Percentiles rank a stretch among this genome's conserved stretches.
Evolutionary conservation across 1,284 basidiomycete species (phyloP).

Genomic region (Pyrrhoderma lamaoense): DNA sequence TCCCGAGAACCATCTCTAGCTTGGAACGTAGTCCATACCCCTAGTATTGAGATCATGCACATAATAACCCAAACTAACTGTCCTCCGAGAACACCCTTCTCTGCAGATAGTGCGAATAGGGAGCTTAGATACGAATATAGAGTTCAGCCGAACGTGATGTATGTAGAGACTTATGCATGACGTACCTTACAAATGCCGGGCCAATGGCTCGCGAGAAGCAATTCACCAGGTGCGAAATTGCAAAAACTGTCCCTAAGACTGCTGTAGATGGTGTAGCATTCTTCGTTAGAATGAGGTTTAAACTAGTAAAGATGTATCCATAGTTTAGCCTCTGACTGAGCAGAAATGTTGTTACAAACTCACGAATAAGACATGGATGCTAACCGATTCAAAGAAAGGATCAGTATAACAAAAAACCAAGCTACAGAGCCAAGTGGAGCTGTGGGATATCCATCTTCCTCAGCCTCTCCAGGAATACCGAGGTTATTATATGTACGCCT

Average conservation of each 20-base stretch:
- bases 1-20: constrained; percentile 4
- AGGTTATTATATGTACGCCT: constrained; percentile 20
- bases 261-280: constrained; percentile 18
- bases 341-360: no score
- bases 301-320: constrained; percentile 8
- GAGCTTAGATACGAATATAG: not conserved
- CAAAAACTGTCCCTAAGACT: constrained; percentile 19
- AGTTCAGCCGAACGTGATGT: not conserved
- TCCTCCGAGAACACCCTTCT: constrained; percentile 8
- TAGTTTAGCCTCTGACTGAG: no score
- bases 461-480: not conserved
- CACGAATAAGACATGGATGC: constrained; percentile 33
- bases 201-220: constrained; percentile 18
- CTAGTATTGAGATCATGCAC: constrained; percentile 7
- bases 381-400: constrained; percentile 26
- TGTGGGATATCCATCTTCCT: constrained; percentile 11
- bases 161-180: not conserved
- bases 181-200: constrained; percentile 19
- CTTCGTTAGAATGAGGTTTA: constrained; percentile 19
- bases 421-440: constrained; percentile 16
- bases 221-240: constrained; percentile 18
- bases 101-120: constrained; percentile 12
- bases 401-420: constrained; percentile 30
- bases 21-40: constrained; percentile 4
- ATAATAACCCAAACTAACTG: constrained; percentile 15